Evolutionary conservation across 1,284 basidiomycete species (phyloP), one percentile per base, ranked within the genome.

Genomic region (Omphalotus olearius): DNA sequence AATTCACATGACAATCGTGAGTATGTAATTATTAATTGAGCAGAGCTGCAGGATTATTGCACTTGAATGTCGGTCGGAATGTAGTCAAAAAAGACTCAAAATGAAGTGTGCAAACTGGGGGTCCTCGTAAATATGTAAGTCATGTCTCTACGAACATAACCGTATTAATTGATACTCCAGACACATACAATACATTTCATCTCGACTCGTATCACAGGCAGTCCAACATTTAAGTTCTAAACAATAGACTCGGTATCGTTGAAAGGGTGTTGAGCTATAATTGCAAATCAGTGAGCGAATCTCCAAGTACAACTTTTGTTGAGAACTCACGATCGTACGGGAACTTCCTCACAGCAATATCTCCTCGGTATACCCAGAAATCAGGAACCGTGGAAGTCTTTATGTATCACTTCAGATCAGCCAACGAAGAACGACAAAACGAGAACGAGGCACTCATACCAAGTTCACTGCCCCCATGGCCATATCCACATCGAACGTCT

Each of bases 281-380:
- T 36, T 17, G 23, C 13, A 18, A 38, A 11, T 9, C 30, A 43
- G 36, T 33, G 13, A 2, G 30, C 18, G 35, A 43, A 16, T 7
- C 23, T 23, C 23, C 17, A 2, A 26, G 36, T 25, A 6, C 11
- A 25, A 25, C 7, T 20, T 43, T 13, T 20, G 18, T 3, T 18
- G 7, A 6, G 37, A 17, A 54, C 59, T 50, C 18, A 60, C 59
- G 59, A 20, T 60, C 57, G 30, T 60, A 60, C 5, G 59, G 59
- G 49, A 60, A 60, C 40, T 58, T 60, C 13, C 59, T 48, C 13
- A 45, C 40, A 18, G 53, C 54, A 14, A 60, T 45, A 39, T 60
- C 59, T 16, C 59, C 59, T 18, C 52, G 55, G 37, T 60, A 60
- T 23, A 37, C 35, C 18, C 28, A 50, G 38, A 55, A 60, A 40